phyloP scores from a whole-genome alignment of 225 moss, liverwort and hornwort genomes.

The Bryum argenteum region DNA sequence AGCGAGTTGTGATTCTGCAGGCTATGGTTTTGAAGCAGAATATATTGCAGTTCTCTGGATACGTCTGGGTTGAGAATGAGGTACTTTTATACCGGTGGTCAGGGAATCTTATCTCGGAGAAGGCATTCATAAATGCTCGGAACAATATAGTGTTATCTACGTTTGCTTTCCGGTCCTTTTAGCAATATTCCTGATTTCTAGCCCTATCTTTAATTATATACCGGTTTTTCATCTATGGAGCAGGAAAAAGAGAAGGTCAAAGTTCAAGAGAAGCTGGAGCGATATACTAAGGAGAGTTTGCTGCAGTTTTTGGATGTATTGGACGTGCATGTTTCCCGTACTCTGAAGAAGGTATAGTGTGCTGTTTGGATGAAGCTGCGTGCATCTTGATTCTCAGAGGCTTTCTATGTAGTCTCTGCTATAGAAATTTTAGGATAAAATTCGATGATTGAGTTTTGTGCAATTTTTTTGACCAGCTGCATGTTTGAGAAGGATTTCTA shows the following conservation, averaged over 20 bases:
- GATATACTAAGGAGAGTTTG: slow-evolving; percentile 76
- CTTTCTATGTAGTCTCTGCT: not conserved
- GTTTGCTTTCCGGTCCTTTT: slow-evolving; percentile 10
- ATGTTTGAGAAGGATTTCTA: not conserved
- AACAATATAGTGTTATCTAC: slow-evolving; percentile 1
- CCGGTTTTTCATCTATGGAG: not conserved
- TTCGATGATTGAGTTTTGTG: not conserved
- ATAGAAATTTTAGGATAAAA: not conserved
- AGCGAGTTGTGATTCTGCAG: slow-evolving; percentile 38
- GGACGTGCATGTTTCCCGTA: slow-evolving; percentile 75
- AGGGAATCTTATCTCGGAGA: slow-evolving; percentile 2
- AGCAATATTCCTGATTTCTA: slow-evolving; percentile 54
- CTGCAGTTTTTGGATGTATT: slow-evolving; percentile 73
- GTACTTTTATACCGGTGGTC: slow-evolving; percentile 31
- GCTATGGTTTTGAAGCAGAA: slow-evolving; percentile 71
- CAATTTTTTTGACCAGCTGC: slow-evolving; percentile 7
- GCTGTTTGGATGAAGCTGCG: not conserved
- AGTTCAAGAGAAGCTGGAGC: slow-evolving; percentile 85
- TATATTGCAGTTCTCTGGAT: slow-evolving; percentile 84
- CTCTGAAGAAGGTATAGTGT: slow-evolving; percentile 66
- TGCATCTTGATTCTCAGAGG: not conserved
- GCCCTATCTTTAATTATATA: slow-evolving; percentile 47
- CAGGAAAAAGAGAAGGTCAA: slow-evolving; percentile 82
- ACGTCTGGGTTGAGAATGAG: slow-evolving; percentile 83
- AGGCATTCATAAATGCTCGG: not conserved